phyloP scores from a whole-genome alignment of 2,329 filamentous ascomycete genomes.

The Immersiporthe knoxdaviesiana region DNA sequence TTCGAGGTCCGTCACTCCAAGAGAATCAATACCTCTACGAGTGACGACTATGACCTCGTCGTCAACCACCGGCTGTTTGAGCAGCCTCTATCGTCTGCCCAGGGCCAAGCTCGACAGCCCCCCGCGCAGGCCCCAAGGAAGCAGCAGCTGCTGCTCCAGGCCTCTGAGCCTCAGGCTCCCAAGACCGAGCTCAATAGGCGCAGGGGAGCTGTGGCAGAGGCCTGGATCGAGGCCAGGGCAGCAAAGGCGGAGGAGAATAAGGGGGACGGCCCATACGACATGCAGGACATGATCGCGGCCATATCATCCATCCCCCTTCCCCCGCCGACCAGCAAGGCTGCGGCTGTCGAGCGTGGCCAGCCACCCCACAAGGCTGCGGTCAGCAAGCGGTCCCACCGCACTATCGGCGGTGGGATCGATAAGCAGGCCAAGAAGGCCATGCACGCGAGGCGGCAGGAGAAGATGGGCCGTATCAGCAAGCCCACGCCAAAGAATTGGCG shows the following conservation, averaged over 20 bases:
- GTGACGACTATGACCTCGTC: background rate
- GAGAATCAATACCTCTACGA: background rate
- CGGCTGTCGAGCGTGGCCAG: too few species aligned
- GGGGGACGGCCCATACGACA: background rate
- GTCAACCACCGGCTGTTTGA: background rate
- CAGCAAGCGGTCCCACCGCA: background rate
- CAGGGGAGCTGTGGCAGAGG: background rate
- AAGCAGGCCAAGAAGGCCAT: background rate
- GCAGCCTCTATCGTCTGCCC: background rate
- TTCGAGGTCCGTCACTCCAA: background rate
- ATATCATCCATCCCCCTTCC: background rate
- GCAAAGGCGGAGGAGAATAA: background rate
- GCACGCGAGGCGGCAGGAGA: background rate
- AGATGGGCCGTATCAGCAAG: background rate
- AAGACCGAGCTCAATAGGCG: background rate
- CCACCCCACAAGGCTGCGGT: background rate
- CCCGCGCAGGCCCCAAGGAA: background rate
- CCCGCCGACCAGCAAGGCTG: background rate
- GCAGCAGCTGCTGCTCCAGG: background rate
- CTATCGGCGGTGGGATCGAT: background rate
- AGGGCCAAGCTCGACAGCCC: background rate
- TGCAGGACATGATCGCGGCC: background rate
- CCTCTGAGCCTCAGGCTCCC: background rate
- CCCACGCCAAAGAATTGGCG: background rate
- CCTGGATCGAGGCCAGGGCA: background rate